Base-by-base conservation (phyloP, 2,329 filamentous ascomycete genomes). In the Beauveria asiatica region DNA sequence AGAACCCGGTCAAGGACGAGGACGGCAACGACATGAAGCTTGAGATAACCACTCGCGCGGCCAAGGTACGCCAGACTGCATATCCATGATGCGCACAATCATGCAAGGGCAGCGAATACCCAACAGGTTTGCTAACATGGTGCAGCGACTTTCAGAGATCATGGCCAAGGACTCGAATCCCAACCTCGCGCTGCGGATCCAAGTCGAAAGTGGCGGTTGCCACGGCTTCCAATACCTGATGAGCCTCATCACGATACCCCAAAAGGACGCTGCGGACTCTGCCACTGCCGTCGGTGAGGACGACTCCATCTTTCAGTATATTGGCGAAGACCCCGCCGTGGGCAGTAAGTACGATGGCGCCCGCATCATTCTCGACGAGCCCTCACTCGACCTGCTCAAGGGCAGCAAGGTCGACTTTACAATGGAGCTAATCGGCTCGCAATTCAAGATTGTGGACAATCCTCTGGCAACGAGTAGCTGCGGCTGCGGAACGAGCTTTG, bases 201-300 rank as follows among this genome's bases (percentile, higher is more conserved):
- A 89, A 63, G 92, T 99, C 61, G 92, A 96, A 70, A 91, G 88
- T 60, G 94, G 94, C 64, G 94, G 94, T 60, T 99, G 94, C 73
- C 94, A 99, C 74, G 94, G 94, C 54, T 99, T 99, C 73, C 94
- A 99, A 72, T 99, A 99, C 71, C 78, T 96, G 51, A 96, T 99
- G 90, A 90, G 87, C 17, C 81, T 97, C 4, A 87, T 90, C 2
- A 84, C 83, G 0, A 74, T 87, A 1, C 84, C 84, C 0, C 62
- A 70, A 6, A 67, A 71, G 51, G 70, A 71, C 17, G 63, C 71
- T 0, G 67, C 71, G 5, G 68, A 74, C 30, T 70, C 68, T 66
- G 67, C 72, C 7, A 68, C 75, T 1, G 65, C 70, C 6, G 66
- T 81, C 7, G 72, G 82, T 27, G 86, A 92, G 62, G 94, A 97